Percentiles rank a stretch among this genome's conserved stretches.
Evolutionary conservation across 352 stramenopile genomes (phyloP).

Genomic region (Phytophthora megakarya): DNA sequence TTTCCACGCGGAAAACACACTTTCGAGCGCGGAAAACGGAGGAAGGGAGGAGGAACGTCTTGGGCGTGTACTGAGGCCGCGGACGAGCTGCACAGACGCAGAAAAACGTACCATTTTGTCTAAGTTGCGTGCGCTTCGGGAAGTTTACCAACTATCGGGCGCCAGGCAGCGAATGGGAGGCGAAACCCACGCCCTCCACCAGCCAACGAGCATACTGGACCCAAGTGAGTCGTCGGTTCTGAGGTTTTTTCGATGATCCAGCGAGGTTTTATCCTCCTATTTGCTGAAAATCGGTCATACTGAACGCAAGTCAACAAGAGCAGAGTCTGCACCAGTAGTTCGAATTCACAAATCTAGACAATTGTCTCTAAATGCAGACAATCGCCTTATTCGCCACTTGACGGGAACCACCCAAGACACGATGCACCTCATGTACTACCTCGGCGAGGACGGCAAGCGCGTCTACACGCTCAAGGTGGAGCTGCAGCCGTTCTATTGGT

Average conservation of each 20-base stretch:
- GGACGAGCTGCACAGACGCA: slow-evolving; percentile 6
- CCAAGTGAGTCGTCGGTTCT: slow-evolving; percentile 22
- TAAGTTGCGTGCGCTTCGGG: slow-evolving; percentile 23
- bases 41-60: slow-evolving; percentile 1
- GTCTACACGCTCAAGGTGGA: slow-evolving; percentile 99
- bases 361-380: background rate
- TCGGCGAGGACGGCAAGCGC: slow-evolving; percentile 95
- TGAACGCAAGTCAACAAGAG: slow-evolving; percentile 2
- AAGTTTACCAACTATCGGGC: slow-evolving; percentile 50
- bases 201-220: slow-evolving; percentile 46
- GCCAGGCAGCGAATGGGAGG: slow-evolving; percentile 41
- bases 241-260: slow-evolving; percentile 40
- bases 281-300: slow-evolving; percentile 25
- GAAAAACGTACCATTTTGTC: slow-evolving; percentile 45
- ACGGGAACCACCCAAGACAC: slow-evolving; percentile 28
- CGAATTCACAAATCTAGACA: slow-evolving; percentile 25
- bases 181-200: slow-evolving; percentile 49
- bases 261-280: slow-evolving; percentile 28
- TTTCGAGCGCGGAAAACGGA: slow-evolving; percentile 8
- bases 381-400: slow-evolving; percentile 1
- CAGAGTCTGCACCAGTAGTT: slow-evolving; percentile 38
- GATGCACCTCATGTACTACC: slow-evolving; percentile 99
- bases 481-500: background rate
- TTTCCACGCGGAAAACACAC: background rate
- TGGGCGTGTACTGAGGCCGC: background rate